phyloP scores from a whole-genome alignment of 2,329 filamentous ascomycete genomes.

The Trichoderma harzianum region DNA sequence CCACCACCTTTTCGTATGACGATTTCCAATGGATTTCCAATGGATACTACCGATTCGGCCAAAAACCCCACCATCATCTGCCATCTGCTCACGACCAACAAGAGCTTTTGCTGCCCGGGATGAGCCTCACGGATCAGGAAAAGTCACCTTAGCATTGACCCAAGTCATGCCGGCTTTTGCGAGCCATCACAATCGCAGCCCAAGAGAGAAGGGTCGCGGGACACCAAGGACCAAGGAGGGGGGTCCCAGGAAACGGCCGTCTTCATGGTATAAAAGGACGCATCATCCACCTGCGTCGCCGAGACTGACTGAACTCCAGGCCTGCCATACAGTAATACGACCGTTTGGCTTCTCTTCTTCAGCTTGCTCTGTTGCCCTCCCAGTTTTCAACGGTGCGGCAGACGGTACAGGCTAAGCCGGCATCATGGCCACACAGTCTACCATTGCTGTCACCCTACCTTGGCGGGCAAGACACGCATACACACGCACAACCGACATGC shows the following conservation, averaged over 20 bases:
- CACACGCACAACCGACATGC: neutral
- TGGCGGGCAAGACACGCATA: neutral
- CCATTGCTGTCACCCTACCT: neutral
- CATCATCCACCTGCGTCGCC: neutral
- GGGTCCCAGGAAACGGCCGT: neutral
- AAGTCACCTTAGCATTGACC: neutral
- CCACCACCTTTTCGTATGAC: constrained; percentile 16
- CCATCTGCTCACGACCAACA: constrained; percentile 18
- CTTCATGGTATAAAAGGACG: constrained; percentile 12
- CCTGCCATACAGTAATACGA: neutral
- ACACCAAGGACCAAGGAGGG: neutral
- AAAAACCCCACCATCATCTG: constrained; percentile 17
- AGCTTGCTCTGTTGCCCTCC: neutral
- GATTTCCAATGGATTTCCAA: constrained; percentile 15
- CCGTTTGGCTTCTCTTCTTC: neutral
- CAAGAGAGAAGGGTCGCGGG: neutral
- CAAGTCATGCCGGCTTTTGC: neutral
- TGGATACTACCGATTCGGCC: constrained; percentile 16
- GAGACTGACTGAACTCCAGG: neutral
- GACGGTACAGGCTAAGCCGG: neutral
- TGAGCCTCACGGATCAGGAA: constrained; percentile 1
- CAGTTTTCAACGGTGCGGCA: neutral
- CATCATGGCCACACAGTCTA: neutral
- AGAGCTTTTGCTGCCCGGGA: neutral
- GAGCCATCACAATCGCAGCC: constrained; percentile 14